Conservation (phyloP, 2,329 filamentous ascomycete species). For the Pseudocercospora fuligena region DNA sequence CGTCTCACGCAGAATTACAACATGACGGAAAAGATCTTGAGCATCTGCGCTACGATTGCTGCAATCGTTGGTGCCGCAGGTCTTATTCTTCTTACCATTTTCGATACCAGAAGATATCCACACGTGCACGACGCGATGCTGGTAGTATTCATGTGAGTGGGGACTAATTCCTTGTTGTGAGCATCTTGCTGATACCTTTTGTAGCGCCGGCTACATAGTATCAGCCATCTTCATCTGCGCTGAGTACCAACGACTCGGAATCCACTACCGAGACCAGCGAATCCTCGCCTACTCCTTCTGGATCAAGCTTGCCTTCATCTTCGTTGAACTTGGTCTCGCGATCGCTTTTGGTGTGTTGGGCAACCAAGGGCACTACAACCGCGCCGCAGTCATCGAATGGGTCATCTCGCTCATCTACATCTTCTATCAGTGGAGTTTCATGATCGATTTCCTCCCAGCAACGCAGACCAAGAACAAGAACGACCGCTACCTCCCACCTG, state of each 20-base stretch:
- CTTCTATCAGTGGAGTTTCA: constrained; percentile 80
- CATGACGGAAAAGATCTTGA: constrained; percentile 65
- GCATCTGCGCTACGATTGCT: constrained; percentile 64
- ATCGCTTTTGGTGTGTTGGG: constrained; percentile 68
- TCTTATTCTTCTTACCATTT: constrained; percentile 81
- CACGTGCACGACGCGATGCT: constrained; percentile 76
- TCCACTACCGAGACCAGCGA: constrained; percentile 75
- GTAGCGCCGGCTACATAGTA: constrained; percentile 72
- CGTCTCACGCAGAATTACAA: constrained; percentile 77
- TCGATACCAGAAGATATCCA: constrained; percentile 75
- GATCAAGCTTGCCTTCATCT: constrained; percentile 83
- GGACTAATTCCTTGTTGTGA: neutral
- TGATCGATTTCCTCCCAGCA: constrained; percentile 84
- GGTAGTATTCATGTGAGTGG: constrained; percentile 69
- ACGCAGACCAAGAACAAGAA: constrained; percentile 62
- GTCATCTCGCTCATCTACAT: constrained; percentile 82
- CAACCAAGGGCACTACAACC: constrained; percentile 55
- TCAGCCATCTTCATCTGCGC: constrained; percentile 87
- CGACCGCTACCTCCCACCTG: constrained; percentile 37
- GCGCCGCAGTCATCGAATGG: constrained; percentile 80
- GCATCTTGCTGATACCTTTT: neutral
- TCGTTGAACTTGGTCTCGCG: constrained; percentile 75
- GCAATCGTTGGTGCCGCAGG: constrained; percentile 78
- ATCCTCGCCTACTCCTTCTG: constrained; percentile 81
- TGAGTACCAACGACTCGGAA: constrained; percentile 85